Evolutionary conservation across 805 yeast genomes (phyloP), one percentile per base, ranked within the genome.

Genomic region (Yarrowia yakushimensis): DNA sequence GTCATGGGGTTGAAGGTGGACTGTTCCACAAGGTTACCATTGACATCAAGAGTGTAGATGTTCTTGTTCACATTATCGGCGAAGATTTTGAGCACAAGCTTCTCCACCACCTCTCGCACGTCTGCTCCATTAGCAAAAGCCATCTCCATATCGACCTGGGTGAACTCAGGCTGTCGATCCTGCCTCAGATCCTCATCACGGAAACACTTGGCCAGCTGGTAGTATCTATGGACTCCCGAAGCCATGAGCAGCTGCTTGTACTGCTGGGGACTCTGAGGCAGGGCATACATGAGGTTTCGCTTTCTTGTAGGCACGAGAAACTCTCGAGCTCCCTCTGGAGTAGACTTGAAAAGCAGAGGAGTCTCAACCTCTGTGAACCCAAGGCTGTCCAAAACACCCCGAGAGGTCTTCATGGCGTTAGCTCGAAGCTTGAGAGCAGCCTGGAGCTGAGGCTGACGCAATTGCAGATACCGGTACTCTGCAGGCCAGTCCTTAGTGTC

Each of bases 251-350:
- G 77, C 74, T 94, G 99, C 71, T 94, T 94, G 71, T 93, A 94
- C 71, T 94, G 99, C 72, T 94, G 99, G 0, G 99, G 99, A 15
- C 97, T 90, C 73, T 94, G 99, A 0, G 98, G 97, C 28, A 94
- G 78, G 0, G 99, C 97, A 72, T 93, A 94, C 73, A 88, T 87
- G 18, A 78, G 75, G 2, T 75, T 74, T 1, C 76, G 71, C 15
- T 81, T 76, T 66, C 98, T 80, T 0, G 97, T 90, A 0, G 99
- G 99, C 0, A 94, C 97, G 52, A 94, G 74, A 72, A 93, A 94
- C 74, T 94, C 99, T 37, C 96, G 79, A 1, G 99, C 99, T 15
- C 99, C 99, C 73, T 94, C 99, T 0, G 99, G 99, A 0, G 99
- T 94, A 1, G 97, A 88, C 70, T 94, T 92, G 79, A 94, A 94